Percentiles rank a stretch among this genome's conserved stretches.
Evolutionary conservation across 495 filamentous ascomycete species (phyloP).

Genomic region (Penicillium dipodomyicola): DNA sequence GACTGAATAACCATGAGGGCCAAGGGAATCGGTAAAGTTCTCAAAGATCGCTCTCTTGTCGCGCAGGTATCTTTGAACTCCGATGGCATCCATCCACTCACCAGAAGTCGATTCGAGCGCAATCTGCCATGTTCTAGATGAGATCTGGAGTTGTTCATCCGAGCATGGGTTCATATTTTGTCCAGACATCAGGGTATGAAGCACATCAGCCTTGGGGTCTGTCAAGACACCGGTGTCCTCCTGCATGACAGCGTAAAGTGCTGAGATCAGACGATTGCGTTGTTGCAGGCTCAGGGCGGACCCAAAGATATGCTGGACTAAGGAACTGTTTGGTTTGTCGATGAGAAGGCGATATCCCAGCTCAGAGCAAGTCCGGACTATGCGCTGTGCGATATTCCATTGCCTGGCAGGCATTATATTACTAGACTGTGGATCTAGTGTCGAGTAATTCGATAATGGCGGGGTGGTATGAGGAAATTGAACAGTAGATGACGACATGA

Average conservation of each 20-base stretch:
- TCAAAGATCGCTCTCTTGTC: conserved; percentile 22
- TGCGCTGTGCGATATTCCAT: conserved; percentile 29
- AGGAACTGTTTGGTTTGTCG: conserved; percentile 15
- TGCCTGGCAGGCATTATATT: conserved; percentile 16
- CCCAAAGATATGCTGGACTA: conserved; percentile 26
- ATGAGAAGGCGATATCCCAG: conserved; percentile 28
- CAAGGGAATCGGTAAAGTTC: conserved; percentile 3
- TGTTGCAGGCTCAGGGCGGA: conserved; percentile 19
- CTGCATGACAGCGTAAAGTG: conserved; percentile 22
- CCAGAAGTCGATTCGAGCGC: conserved; percentile 21
- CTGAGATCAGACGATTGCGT: conserved; percentile 24
- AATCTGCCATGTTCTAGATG: conserved; percentile 26
- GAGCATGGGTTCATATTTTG: conserved; percentile 16
- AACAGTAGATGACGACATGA: conserved; percentile 19
- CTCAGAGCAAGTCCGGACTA: conserved; percentile 32
- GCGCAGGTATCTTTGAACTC: conserved; percentile 27
- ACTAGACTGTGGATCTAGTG: conserved; percentile 6
- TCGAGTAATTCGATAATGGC: conserved; percentile 13
- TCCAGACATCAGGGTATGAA: conserved; percentile 11
- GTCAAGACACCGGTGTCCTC: conserved; percentile 23
- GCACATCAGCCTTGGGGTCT: conserved; percentile 24
- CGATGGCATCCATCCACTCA: conserved; percentile 33
- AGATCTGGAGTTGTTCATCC: conserved; percentile 14
- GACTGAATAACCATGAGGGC: neutral
- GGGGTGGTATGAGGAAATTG: conserved; percentile 12